Conservation (phyloP, 352 stramenopile species). For the Achlya hypogyna region DNA sequence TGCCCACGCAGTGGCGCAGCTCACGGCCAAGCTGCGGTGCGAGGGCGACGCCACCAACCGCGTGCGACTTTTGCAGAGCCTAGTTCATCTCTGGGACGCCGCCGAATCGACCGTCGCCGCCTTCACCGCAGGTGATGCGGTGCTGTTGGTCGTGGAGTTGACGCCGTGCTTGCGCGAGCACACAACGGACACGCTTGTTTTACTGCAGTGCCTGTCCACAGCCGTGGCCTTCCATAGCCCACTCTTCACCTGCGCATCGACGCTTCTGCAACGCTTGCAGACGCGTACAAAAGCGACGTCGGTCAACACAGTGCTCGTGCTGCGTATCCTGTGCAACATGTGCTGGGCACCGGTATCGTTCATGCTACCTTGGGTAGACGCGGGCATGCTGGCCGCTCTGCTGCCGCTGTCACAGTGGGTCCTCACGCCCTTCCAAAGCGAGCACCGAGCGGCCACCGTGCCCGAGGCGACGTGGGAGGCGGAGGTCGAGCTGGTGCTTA, state of each 20-base stretch:
- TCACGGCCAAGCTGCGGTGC: background rate
- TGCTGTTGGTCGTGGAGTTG: background rate
- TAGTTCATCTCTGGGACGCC: background rate
- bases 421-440: background rate
- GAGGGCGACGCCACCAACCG: background rate
- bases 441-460: background rate
- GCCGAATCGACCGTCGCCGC: background rate
- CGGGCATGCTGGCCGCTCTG: conserved; percentile 37
- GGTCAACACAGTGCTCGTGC: conserved; percentile 22
- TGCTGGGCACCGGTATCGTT: conserved; percentile 28
- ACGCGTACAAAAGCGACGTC: background rate
- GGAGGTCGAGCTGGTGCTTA: background rate
- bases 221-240: background rate
- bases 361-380: conserved; percentile 26
- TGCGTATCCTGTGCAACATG: conserved; percentile 53
- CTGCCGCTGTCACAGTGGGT: conserved; percentile 49
- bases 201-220: conserved; percentile 1
- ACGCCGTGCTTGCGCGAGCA: background rate
- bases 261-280: background rate
- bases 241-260: background rate
- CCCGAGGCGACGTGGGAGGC: background rate
- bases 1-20: background rate
- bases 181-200: background rate
- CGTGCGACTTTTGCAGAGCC: background rate
- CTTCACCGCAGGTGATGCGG: background rate